These are phyloP conservation scores for Papilionanthe hybrid DNA, from an alignment of 116 monocot species.

Conservation along the genomic window DNA sequence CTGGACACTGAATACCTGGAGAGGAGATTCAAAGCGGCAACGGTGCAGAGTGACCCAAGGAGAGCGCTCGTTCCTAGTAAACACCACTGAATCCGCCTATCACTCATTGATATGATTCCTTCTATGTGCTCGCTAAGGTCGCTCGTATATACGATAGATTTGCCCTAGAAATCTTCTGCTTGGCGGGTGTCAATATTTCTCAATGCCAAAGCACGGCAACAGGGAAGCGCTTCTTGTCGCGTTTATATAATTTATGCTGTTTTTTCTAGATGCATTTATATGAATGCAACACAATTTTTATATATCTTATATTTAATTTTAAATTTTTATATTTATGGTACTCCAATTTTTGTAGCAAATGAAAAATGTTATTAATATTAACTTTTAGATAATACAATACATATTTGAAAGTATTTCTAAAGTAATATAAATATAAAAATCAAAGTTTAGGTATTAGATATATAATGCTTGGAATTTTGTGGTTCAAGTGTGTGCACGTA, in stretches of 20 bases:
- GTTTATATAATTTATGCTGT: neutral
- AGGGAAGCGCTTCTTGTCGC: neutral
- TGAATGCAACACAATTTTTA: too few relatives aligned
- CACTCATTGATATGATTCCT: constrained; percentile 6
- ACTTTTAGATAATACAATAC: too few relatives aligned
- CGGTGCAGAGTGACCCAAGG: constrained; percentile 38
- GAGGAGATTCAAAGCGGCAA: constrained; percentile 20
- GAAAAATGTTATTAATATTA: too few relatives aligned
- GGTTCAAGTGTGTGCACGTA: too few relatives aligned
- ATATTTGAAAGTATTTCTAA: too few relatives aligned
- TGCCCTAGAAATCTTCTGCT: neutral
- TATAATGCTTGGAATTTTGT: too few relatives aligned
- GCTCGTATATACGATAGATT: neutral
- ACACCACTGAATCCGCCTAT: constrained; percentile 34
- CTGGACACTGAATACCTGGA: constrained; percentile 18
- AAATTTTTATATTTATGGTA: too few relatives aligned
- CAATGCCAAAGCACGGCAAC: neutral
- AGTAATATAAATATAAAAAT: too few relatives aligned
- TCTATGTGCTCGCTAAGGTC: neutral
- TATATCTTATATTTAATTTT: too few relatives aligned
- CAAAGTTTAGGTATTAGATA: too few relatives aligned
- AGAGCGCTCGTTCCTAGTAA: constrained; percentile 31
- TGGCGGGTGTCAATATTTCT: neutral
- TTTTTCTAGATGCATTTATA: too few relatives aligned
- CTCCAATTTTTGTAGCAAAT: too few relatives aligned